These are phyloP conservation scores for Epichloe amarillans DNA, from an alignment of 2,329 filamentous ascomycete species.

Conservation along the genomic window DNA sequence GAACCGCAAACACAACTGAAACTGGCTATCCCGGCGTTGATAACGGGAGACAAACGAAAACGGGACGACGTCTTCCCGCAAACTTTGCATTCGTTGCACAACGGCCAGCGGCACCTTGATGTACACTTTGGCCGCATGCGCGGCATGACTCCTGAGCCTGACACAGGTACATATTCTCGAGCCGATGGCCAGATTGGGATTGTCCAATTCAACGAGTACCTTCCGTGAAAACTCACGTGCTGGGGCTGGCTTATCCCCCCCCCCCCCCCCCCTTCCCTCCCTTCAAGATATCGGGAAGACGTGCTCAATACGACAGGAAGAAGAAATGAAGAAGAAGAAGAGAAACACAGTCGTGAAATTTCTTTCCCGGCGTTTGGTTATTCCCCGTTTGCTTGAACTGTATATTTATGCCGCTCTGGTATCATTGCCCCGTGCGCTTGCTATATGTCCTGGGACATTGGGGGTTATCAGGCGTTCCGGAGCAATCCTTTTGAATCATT, in stretches of 20 bases:
- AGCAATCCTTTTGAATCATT: neutral
- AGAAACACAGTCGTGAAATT: neutral
- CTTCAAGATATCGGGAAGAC: too few species aligned
- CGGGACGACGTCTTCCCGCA: constrained; percentile 22
- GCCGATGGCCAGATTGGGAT: constrained; percentile 21
- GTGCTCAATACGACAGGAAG: too few species aligned
- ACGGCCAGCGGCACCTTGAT: constrained; percentile 25
- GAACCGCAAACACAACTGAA: constrained; percentile 19
- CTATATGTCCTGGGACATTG: neutral
- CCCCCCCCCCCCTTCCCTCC: too few species aligned
- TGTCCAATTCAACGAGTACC: constrained; percentile 19
- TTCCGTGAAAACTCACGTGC: neutral
- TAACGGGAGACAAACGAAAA: constrained; percentile 24
- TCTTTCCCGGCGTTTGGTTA: neutral
- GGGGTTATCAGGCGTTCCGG: neutral
- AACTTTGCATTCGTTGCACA: constrained; percentile 19
- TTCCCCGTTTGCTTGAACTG: neutral
- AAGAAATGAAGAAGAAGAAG: neutral
- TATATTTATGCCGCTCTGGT: neutral
- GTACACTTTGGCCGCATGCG: constrained; percentile 15
- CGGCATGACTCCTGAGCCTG: constrained; percentile 15
- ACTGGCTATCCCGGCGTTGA: constrained; percentile 10
- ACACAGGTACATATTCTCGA: constrained; percentile 20
- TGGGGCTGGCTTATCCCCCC: neutral
- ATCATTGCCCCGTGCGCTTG: neutral